Conservation (phyloP, 257 asterid genomes). For the Fraxinus quadrangulata region DNA sequence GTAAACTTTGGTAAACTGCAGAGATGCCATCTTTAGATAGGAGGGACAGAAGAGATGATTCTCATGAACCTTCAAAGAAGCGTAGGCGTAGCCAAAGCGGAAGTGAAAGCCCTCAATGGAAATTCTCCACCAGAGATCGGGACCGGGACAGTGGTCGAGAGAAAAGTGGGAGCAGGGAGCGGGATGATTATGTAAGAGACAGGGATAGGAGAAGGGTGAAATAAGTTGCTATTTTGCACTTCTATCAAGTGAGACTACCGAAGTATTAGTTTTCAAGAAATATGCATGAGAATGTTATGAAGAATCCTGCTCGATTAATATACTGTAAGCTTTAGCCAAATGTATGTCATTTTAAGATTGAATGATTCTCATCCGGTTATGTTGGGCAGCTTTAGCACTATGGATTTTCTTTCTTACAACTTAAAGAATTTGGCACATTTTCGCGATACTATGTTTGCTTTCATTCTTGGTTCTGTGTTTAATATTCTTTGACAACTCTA, state of each 20-base stretch:
- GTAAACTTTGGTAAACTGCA: slow-evolving; percentile 35
- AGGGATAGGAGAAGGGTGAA: slow-evolving; percentile 65
- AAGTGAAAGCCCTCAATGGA: slow-evolving; percentile 73
- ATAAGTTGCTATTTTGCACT: slow-evolving; percentile 30
- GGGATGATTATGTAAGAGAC: slow-evolving; percentile 75
- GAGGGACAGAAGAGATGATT: slow-evolving; percentile 56
- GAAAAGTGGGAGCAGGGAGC: slow-evolving; percentile 72
- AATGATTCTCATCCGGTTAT: too few species aligned
- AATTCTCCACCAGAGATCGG: slow-evolving; percentile 51
- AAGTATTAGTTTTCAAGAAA: neutral
- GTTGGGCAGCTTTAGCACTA: too few species aligned
- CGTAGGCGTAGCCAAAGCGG: slow-evolving; percentile 70
- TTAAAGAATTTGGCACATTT: too few species aligned
- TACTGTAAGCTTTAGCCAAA: slow-evolving; percentile 11
- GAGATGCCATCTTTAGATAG: slow-evolving; percentile 55
- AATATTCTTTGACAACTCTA: too few species aligned
- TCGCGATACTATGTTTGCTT: too few species aligned
- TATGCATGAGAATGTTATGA: neutral
- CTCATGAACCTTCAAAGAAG: slow-evolving; percentile 57
- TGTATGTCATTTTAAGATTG: slow-evolving; percentile 6
- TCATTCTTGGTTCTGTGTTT: too few species aligned
- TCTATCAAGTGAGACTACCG: slow-evolving; percentile 4
- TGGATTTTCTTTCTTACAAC: too few species aligned
- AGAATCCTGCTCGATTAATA: slow-evolving; percentile 8
- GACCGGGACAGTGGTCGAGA: slow-evolving; percentile 46